These are phyloP conservation scores for Aquilaria malaccensis DNA, from an alignment of 345 rosid genomes.

Conservation along the genomic window DNA sequence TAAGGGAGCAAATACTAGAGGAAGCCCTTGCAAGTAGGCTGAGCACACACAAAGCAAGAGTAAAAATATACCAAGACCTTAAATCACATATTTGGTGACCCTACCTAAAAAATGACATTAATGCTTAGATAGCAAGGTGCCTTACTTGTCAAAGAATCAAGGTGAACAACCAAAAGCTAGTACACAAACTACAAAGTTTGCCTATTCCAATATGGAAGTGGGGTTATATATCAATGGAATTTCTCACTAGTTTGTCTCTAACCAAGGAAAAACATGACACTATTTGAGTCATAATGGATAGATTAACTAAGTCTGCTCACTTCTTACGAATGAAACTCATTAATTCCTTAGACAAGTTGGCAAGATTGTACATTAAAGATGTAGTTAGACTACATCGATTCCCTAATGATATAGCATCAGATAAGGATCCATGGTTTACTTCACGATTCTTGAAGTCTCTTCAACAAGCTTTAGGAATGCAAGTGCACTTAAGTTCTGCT, in stretches of 20 bases:
- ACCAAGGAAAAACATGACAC: neutral
- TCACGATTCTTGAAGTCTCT: neutral
- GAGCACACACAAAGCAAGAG: too few relatives aligned
- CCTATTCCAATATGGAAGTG: too few relatives aligned
- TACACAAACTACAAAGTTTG: too few relatives aligned
- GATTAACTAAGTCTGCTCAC: slow-evolving; percentile 6
- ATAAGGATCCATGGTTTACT: slow-evolving; percentile 5
- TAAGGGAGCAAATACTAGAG: too few relatives aligned
- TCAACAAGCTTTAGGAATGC: neutral
- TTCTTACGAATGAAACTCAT: neutral
- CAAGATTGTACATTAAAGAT: neutral
- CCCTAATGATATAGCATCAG: neutral
- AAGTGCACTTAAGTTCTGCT: neutral
- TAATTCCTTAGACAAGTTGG: neutral
- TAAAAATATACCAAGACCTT: too few relatives aligned
- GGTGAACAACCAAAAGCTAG: too few relatives aligned
- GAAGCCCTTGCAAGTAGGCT: too few relatives aligned
- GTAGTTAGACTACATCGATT: slow-evolving; percentile 1
- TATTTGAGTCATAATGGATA: slow-evolving; percentile 4
- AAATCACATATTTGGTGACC: too few relatives aligned
- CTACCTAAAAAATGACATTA: too few relatives aligned
- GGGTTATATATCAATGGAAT: too few relatives aligned
- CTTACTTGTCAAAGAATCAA: too few relatives aligned
- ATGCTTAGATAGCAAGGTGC: too few relatives aligned
- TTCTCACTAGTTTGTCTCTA: neutral